phyloP scores from a whole-genome alignment of 75 land plant genomes.

The Selaginella moellendorffii region DNA sequence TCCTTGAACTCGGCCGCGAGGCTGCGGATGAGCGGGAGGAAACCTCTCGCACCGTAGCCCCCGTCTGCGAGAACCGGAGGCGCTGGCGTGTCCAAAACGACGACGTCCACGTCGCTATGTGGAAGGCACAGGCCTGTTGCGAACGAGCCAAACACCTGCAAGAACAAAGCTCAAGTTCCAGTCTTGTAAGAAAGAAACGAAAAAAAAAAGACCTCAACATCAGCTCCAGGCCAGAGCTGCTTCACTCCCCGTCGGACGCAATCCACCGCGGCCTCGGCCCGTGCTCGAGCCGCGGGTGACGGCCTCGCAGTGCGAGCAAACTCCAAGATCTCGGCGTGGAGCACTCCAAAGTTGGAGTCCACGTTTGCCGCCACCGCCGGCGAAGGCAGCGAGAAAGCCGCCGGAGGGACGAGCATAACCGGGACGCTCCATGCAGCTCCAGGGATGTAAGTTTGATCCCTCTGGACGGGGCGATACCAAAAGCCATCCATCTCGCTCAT shows the following conservation, averaged over 20 bases:
- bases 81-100: constrained; percentile 26
- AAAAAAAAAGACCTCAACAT: constrained; percentile 27
- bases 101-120: constrained; percentile 40
- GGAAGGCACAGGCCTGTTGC: constrained; percentile 37
- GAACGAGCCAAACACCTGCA: constrained; percentile 35
- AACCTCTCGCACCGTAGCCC: constrained; percentile 1
- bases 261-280: constrained; percentile 31
- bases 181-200: background rate
- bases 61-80: constrained; percentile 12
- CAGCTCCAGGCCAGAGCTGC: constrained; percentile 26
- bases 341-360: constrained; percentile 16
- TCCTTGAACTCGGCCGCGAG: constrained; percentile 19
- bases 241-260: constrained; percentile 30
- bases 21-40: constrained; percentile 19
- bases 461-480: background rate
- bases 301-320: constrained; percentile 29
- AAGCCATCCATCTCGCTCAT: background rate
- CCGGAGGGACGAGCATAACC: background rate
- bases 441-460: background rate
- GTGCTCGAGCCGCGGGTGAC: constrained; percentile 16
- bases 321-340: constrained; percentile 29
- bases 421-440: background rate
- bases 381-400: constrained; percentile 12
- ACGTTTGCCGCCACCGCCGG: constrained; percentile 14
- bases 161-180: background rate